Evolutionary conservation across 1,284 basidiomycete genomes (phyloP), one percentile per base, ranked within the genome.

Genomic region (Pyrrhoderma lamaoense): DNA sequence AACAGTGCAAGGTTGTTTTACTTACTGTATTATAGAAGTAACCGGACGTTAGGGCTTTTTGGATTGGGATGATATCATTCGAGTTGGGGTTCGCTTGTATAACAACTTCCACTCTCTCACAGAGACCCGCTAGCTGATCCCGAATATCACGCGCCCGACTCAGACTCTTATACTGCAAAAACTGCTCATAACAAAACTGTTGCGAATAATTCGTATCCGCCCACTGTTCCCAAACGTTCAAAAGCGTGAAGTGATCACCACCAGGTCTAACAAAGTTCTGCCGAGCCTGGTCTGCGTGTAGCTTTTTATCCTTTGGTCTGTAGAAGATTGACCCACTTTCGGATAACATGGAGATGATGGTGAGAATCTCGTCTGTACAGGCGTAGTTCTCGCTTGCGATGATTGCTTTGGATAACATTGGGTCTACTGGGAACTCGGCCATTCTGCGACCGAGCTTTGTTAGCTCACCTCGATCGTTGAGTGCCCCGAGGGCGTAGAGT

Each of bases 181-280:
- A 99, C 63, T 99, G 93, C 64, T 97, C 93, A 64, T 93, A 93
- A 62, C 91, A 94, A 67, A 91, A 91, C 63, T 93, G 90, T 61
- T 93, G 90, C 22, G 89, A 93, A 66, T 94, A 99, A 62, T 91
- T 92, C 36, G 91, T 91, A 61, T 99, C 94, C 22, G 91, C 91
- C 94, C 95, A 99, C 65, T 98, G 93, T 64, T 97, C 91, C 88
- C 93, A 99, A 5, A 98, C 92, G 64, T 97, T 97, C 39, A 98
- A 76, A 49, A 98, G 70, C 2, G 94, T 98, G 64, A 99, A 97
- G 69, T 98, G 95, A 63, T 99, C 96, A 14, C 96, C 95, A n/a
- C 93, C 96, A 0, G 88, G 73, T 43, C 89, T 90, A 47, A 94
- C 83, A 66, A 98, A 99, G 64, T 96, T 97, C 66, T 96, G 91